Evolutionary conservation across 2,329 filamentous ascomycete genomes (phyloP).

Genomic region (Fusarium chuoi): DNA sequence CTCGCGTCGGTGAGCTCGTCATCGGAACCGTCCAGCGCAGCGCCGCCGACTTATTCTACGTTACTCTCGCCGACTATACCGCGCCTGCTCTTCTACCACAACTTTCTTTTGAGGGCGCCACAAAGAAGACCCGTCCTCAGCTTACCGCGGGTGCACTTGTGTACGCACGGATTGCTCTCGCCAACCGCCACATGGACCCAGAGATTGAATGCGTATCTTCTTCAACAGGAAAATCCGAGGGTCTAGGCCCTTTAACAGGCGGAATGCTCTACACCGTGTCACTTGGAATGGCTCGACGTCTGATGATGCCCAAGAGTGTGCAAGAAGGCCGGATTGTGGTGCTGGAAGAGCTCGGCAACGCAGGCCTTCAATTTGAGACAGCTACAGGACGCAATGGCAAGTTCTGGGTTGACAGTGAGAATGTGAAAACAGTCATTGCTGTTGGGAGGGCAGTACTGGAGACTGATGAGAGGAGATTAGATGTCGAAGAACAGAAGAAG

Average conservation of each 20-base stretch:
- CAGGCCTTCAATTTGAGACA: conserved; percentile 89
- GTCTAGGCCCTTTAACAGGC: conserved; percentile 82
- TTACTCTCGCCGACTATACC: conserved; percentile 75
- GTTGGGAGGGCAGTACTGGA: conserved; percentile 83
- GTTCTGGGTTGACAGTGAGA: conserved; percentile 89
- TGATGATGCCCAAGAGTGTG: conserved; percentile 73
- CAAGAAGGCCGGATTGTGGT: conserved; percentile 75
- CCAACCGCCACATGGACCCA: conserved; percentile 84
- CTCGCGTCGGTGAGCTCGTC: conserved; percentile 83
- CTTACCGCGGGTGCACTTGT: conserved; percentile 81
- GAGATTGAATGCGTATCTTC: conserved; percentile 92
- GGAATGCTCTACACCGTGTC: conserved; percentile 90
- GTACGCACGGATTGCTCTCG: conserved; percentile 84
- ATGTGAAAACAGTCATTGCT: conserved; percentile 75
- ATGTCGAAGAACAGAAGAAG: conserved; percentile 74
- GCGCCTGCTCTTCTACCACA: conserved; percentile 79
- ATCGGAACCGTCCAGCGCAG: conserved; percentile 86
- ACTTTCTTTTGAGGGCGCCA: conserved; percentile 91
- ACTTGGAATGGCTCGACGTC: conserved; percentile 80
- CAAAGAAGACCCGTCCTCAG: conserved; percentile 89
- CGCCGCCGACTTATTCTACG: conserved; percentile 81
- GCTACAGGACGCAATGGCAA: conserved; percentile 92
- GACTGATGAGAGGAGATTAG: conserved; percentile 76
- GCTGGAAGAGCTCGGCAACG: conserved; percentile 79
- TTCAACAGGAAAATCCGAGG: conserved; percentile 87